Percentiles rank a stretch among this genome's conserved stretches.
Conservation (phyloP, 140 eudicot species). For the Ambrosia hybrid region DNA sequence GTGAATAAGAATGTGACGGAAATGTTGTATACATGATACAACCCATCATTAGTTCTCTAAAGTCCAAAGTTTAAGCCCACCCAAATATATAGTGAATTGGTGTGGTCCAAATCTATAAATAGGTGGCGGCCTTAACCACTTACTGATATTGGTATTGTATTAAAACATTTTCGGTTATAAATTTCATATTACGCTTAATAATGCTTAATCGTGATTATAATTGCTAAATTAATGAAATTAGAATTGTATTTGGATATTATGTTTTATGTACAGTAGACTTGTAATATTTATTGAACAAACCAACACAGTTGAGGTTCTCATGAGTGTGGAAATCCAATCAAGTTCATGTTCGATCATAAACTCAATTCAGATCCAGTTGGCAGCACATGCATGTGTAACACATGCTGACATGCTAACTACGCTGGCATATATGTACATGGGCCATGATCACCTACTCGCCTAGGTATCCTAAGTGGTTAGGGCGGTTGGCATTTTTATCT, state of each 20-base stretch:
- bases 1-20: slow-evolving; percentile 24
- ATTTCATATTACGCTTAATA: too few relatives aligned
- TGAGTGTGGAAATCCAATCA: not conserved
- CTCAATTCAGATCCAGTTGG: not conserved
- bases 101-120: slow-evolving; percentile 28
- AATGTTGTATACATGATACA: slow-evolving; percentile 15
- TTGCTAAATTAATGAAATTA: too few relatives aligned
- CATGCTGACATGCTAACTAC: not conserved
- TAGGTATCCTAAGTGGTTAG: not conserved
- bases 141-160: too few relatives aligned
- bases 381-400: not conserved
- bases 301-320: too few relatives aligned
- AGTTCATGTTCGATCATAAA: not conserved
- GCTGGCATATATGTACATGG: not conserved
- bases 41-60: slow-evolving; percentile 18
- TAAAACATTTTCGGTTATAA: too few relatives aligned
- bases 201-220: too few relatives aligned
- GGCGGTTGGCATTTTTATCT: too few relatives aligned
- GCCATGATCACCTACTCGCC: not conserved
- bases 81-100: not conserved
- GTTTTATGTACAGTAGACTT: too few relatives aligned
- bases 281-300: too few relatives aligned
- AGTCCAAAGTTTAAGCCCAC: slow-evolving; percentile 16
- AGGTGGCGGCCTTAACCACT: not conserved
- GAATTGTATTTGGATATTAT: too few relatives aligned